Conservation (phyloP, 108 stramenopile species). For the Fragilaria crotonensis region DNA sequence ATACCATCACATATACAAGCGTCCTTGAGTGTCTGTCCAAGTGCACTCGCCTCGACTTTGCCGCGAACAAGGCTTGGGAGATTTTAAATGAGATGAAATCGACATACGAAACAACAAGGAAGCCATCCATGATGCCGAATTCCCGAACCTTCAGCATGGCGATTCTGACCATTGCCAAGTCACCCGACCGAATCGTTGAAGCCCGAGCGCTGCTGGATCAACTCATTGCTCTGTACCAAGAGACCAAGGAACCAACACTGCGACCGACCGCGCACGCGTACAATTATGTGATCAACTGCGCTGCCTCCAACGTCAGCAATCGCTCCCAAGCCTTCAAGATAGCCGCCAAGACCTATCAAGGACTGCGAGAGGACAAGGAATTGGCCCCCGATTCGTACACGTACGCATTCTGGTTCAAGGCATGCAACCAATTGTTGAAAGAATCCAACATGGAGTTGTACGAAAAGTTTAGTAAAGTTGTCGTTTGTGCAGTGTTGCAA, state of each 20-base stretch:
- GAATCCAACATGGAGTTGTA: constrained; percentile 37
- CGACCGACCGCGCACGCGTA: constrained; percentile 30
- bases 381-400: constrained; percentile 63
- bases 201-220: constrained; percentile 26
- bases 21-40: constrained; percentile 36
- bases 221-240: constrained; percentile 28
- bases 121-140: constrained; percentile 32
- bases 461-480: constrained; percentile 36
- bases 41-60: constrained; percentile 20
- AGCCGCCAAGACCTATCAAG: constrained; percentile 36
- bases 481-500: constrained; percentile 64
- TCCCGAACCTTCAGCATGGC: constrained; percentile 36
- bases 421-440: constrained; percentile 64
- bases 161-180: constrained; percentile 17
- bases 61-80: constrained; percentile 16
- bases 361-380: constrained; percentile 17
- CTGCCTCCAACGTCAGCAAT: constrained; percentile 31
- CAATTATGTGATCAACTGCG: constrained; percentile 46
- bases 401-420: constrained; percentile 73
- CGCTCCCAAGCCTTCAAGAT: constrained; percentile 30
- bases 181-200: constrained; percentile 7
- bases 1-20: constrained; percentile 39
- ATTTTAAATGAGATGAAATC: constrained; percentile 22
- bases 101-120: constrained; percentile 15
- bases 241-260: constrained; percentile 20